These are phyloP conservation scores for Nitzschia palea DNA, from an alignment of 108 stramenopile species.

Conservation along the genomic window DNA sequence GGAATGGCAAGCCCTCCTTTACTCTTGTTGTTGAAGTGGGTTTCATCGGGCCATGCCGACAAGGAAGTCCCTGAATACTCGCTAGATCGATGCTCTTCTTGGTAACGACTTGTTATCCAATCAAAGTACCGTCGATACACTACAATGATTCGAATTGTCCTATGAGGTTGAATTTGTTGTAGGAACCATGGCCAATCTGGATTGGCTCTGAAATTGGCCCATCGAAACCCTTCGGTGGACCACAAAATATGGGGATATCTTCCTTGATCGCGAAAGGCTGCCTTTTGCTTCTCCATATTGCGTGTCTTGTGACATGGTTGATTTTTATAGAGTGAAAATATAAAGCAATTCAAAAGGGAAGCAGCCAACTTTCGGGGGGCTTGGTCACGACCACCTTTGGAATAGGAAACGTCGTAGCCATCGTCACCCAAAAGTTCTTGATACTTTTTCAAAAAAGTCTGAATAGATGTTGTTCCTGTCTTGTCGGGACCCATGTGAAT, in stretches of 20 bases:
- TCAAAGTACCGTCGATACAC: conserved; percentile 16
- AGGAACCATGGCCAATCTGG: conserved; percentile 13
- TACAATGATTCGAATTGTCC: not conserved
- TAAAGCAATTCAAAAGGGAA: not conserved
- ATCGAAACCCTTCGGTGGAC: conserved; percentile 17
- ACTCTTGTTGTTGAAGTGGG: not conserved
- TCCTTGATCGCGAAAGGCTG: not conserved
- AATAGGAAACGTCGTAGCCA: conserved; percentile 9
- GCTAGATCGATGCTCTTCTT: not conserved
- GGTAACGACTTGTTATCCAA: conserved; percentile 10
- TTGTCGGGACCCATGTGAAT: conserved; percentile 20
- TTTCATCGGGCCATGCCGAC: not conserved
- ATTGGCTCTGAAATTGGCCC: not conserved
- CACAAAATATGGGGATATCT: conserved; percentile 2
- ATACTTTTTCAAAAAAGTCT: not conserved
- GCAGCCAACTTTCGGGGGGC: not conserved
- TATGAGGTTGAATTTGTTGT: not conserved
- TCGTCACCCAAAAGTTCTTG: not conserved
- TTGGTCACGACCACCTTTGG: not conserved
- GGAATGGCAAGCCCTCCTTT: not conserved
- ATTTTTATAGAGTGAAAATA: not conserved
- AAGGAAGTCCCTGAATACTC: not conserved
- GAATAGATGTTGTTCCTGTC: conserved; percentile 13
- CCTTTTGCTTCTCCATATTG: not conserved
- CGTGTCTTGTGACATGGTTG: not conserved